These are phyloP conservation scores for Juglanconis sp. DNA, from an alignment of 2,329 filamentous ascomycete species.

Conservation along the genomic window DNA sequence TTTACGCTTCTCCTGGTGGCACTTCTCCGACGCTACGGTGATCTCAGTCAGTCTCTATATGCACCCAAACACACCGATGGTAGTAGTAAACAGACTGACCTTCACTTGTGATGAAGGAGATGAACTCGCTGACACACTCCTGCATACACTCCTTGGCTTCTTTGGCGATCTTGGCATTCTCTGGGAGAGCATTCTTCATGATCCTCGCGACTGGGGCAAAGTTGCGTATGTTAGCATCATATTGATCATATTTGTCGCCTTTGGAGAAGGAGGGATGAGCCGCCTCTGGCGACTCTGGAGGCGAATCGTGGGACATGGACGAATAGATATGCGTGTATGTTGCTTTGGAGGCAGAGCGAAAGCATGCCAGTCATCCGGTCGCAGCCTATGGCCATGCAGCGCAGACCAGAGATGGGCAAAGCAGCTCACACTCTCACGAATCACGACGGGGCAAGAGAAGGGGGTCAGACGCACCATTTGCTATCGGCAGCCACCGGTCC, in stretches of 20 bases:
- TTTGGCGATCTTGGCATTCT: constrained; percentile 98
- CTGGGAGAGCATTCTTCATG: constrained; percentile 96
- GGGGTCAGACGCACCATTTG: constrained; percentile 84
- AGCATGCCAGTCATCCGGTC: constrained; percentile 44
- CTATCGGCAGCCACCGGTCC: constrained; percentile 98
- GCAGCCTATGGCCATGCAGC: constrained; percentile 28
- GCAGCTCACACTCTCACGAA: constrained; percentile 30
- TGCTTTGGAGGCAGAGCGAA: constrained; percentile 39
- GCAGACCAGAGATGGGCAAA: constrained; percentile 26
- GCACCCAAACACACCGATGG: background rate
- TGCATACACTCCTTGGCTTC: constrained; percentile 99
- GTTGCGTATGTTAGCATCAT: constrained; percentile 92
- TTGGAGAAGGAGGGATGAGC: constrained; percentile 41
- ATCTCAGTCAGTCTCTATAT: constrained; percentile 22
- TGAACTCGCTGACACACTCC: constrained; percentile 99
- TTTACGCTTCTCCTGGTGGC: constrained; percentile 98
- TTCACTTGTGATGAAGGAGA: constrained; percentile 99
- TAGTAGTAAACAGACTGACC: constrained; percentile 53
- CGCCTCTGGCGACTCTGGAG: constrained; percentile 48
- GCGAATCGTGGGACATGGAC: constrained; percentile 59
- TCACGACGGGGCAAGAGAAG: constrained; percentile 31
- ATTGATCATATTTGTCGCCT: constrained; percentile 44
- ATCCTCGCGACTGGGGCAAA: constrained; percentile 96
- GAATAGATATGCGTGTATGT: constrained; percentile 32
- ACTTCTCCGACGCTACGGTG: constrained; percentile 87